Evolutionary conservation across 1,284 basidiomycete species (phyloP).

Genomic region (Ustanciosporium gigantosporum): DNA sequence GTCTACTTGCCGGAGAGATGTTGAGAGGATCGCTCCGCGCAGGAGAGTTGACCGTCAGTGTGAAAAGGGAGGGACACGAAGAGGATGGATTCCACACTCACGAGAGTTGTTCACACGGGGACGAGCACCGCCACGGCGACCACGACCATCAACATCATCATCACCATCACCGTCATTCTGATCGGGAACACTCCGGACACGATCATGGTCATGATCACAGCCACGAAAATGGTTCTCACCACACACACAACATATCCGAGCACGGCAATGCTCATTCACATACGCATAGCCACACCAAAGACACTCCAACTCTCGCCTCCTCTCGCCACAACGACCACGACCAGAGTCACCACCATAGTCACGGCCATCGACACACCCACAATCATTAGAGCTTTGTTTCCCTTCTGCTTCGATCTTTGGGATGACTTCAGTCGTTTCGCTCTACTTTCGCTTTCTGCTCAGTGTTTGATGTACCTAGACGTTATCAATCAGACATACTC

Average conservation of each 20-base stretch:
- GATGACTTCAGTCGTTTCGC: no score
- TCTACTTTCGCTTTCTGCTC: no score
- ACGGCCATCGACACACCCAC: no score
- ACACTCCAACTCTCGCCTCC: constrained; percentile 5
- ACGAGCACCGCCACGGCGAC: constrained; percentile 25
- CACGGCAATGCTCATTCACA: constrained; percentile 14
- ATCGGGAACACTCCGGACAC: constrained; percentile 19
- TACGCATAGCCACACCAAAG: constrained; percentile 7
- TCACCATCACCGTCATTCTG: constrained; percentile 21
- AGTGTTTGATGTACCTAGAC: no score
- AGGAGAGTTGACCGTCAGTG: constrained; percentile 53
- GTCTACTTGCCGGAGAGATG: constrained; percentile 47
- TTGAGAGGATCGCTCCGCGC: constrained; percentile 47
- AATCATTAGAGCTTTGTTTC: no score
- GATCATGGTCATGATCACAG: constrained; percentile 15
- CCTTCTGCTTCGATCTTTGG: no score
- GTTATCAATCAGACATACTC: no score
- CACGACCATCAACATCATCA: constrained; percentile 7
- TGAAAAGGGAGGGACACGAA: constrained; percentile 45
- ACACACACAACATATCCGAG: constrained; percentile 9
- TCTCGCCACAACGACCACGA: constrained; percentile 7
- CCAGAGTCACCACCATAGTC: constrained; percentile 9
- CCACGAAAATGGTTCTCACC: no score
- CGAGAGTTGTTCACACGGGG: constrained; percentile 7
- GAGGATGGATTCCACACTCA: constrained; percentile 17